Evolutionary conservation across 2,329 filamentous ascomycete species (phyloP).

Genomic region (Thelonectria olida): DNA sequence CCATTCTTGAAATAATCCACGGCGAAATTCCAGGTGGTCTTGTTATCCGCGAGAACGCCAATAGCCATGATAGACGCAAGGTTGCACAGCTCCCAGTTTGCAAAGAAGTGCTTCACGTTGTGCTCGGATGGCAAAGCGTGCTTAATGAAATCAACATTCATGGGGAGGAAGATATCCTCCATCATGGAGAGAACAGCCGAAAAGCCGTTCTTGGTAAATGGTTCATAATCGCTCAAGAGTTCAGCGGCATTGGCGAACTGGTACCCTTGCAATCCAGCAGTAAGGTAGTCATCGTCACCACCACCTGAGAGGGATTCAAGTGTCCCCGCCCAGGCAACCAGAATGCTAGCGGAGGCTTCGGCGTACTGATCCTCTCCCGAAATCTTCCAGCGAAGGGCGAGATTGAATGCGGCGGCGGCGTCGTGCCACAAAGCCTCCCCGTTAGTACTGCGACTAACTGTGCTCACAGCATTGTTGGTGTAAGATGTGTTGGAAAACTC

Average conservation of each 20-base stretch:
- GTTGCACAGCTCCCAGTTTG: conserved; percentile 29
- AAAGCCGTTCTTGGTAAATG: conserved; percentile 39
- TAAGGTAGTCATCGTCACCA: conserved; percentile 49
- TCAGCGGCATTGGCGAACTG: conserved; percentile 58
- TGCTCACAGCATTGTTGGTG: conserved; percentile 2
- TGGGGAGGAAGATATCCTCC: conserved; percentile 8
- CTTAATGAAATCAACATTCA: conserved; percentile 20
- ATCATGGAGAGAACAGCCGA: conserved; percentile 6
- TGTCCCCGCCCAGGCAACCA: conserved; percentile 50
- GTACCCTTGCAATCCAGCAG: conserved; percentile 55
- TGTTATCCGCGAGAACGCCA: conserved; percentile 17
- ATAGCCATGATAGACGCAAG: conserved; percentile 26
- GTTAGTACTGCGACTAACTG: conserved; percentile 5
- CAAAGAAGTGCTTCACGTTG: conserved; percentile 20
- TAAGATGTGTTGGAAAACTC: conserved; percentile 7
- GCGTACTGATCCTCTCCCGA: conserved; percentile 48
- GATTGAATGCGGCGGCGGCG: conserved; percentile 24
- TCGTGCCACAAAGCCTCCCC: conserved; percentile 24
- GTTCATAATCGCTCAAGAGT: conserved; percentile 46
- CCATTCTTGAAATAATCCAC: conserved; percentile 27
- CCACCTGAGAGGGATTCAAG: conserved; percentile 45
- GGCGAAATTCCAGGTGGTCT: conserved; percentile 13
- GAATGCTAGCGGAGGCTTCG: conserved; percentile 46
- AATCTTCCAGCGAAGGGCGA: conserved; percentile 52
- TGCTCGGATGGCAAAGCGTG: conserved; percentile 12